Base-by-base conservation (phyloP, 306 rosid species). In the Hippophae gyantsensis region DNA sequence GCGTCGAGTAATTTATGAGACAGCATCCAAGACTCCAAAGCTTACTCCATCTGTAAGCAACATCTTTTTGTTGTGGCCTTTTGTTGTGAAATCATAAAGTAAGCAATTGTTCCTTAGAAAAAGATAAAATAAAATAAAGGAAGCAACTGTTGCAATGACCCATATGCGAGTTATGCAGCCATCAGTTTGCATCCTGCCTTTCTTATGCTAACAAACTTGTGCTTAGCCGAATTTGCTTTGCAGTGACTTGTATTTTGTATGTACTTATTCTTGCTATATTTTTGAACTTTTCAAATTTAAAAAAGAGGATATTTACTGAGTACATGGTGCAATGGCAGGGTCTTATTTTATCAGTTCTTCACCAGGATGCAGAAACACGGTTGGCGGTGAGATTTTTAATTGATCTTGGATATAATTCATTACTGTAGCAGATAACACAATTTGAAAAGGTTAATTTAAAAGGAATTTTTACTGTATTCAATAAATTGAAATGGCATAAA, bases 291-390 rank as follows among this genome's bases (percentile, higher is more conserved):
- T 14, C 12, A 42, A 32, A 43, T 48, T 18, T 18, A 18, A 18
- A 59, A 54, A 56, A 58, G 53, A 13, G 25, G 65, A 58, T 57
- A 52, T 65, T 70, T 54, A 81, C 75, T 67, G 3, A 44, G 52
- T 68, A 68, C 23, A 66, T 64, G 57, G 49, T 60, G 38, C 68
- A 71, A 67, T 76, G 75, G 78, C 92, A 87, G 98, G 96, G 96
- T 44, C 81, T 87, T 68, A 73, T 92, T 68, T 62, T 87, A 32
- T 86, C 89, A 8, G 72, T 82, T 69, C 64, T 92, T 69, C 92
- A 78, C 69, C 96, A 85, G 75, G 96, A 85, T 69, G 60, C 86
- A 14, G 95, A 92, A 62, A 74, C 79, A 61, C 88, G 89, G 49
- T 60, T 85, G 76, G 98, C 88, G 77, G 98, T 92, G 64, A 87